Conservation (phyloP, 345 rosid genomes). For the Sonneratia caseolaris region DNA sequence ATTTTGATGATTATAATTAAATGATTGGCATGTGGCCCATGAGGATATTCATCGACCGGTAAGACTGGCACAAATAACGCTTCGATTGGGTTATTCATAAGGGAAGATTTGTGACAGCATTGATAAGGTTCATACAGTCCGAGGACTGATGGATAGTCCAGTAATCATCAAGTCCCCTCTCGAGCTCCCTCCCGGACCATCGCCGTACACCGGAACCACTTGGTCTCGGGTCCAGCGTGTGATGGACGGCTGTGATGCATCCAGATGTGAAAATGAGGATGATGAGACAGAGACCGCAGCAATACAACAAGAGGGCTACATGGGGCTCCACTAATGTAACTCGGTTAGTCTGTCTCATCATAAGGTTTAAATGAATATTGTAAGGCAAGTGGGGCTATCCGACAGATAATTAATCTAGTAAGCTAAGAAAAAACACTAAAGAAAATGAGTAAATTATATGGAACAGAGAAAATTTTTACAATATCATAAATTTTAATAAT, state of each 20-base stretch:
- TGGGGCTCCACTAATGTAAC: not conserved
- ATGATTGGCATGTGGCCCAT: not conserved
- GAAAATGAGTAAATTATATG: not conserved
- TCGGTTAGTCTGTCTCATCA: constrained; percentile 2
- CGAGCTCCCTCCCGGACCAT: not conserved
- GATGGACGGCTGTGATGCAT: not conserved
- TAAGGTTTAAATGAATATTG: constrained; percentile 4
- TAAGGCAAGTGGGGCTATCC: not conserved
- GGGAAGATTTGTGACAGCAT: not conserved
- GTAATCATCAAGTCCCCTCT: not conserved
- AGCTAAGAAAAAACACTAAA: not conserved
- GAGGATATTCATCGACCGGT: not conserved
- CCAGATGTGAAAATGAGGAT: not conserved
- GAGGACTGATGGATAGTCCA: not conserved
- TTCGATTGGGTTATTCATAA: no score
- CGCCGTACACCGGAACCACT: not conserved
- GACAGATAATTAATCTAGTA: not conserved
- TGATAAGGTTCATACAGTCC: not conserved
- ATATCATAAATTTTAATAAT: no score
- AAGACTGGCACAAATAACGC: not conserved
- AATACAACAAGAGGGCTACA: not conserved
- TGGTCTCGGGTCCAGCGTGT: not conserved
- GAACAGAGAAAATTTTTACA: not conserved
- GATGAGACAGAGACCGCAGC: not conserved
- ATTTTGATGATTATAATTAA: not conserved